These are phyloP conservation scores for Volvariella surrecta DNA, from an alignment of 1,284 basidiomycete species.

Conservation along the genomic window DNA sequence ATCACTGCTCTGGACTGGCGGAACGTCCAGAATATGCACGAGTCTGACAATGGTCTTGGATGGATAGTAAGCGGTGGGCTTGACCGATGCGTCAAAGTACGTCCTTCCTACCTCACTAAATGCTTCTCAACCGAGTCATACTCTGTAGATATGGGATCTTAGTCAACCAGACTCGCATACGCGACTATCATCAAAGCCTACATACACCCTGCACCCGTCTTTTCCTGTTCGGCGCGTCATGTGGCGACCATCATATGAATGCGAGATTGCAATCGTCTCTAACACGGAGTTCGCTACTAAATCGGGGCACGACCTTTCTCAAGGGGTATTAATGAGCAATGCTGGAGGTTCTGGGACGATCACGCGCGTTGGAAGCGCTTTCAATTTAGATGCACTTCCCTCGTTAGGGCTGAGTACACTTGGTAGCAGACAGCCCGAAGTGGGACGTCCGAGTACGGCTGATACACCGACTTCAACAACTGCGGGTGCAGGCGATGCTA, in stretches of 20 bases:
- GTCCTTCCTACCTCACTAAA: constrained; percentile 6
- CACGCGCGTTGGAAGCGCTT: constrained; percentile 18
- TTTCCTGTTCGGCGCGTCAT: constrained; percentile 66
- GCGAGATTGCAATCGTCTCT: constrained; percentile 70
- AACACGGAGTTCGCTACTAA: constrained; percentile 49
- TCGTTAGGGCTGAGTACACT: neutral
- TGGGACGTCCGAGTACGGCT: neutral
- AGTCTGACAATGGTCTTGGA: constrained; percentile 37
- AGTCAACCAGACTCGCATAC: constrained; percentile 34
- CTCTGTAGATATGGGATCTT: constrained; percentile 69
- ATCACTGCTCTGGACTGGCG: constrained; percentile 79
- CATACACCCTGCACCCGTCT: constrained; percentile 69
- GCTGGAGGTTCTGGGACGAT: constrained; percentile 4
- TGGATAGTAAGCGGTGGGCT: constrained; percentile 83
- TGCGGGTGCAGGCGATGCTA: constrained; percentile 37
- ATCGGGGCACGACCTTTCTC: constrained; percentile 16
- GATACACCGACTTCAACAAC: neutral
- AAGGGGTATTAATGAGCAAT: neutral
- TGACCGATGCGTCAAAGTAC: constrained; percentile 74
- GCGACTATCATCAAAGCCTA: constrained; percentile 52
- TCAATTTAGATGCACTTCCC: constrained; percentile 16
- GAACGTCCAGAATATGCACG: constrained; percentile 19
- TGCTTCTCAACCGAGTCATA: neutral
- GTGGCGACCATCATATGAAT: constrained; percentile 77
- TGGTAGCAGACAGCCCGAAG: neutral